phyloP scores from a whole-genome alignment of 768 basidiomycete genomes.

The Leccinum imitatum region DNA sequence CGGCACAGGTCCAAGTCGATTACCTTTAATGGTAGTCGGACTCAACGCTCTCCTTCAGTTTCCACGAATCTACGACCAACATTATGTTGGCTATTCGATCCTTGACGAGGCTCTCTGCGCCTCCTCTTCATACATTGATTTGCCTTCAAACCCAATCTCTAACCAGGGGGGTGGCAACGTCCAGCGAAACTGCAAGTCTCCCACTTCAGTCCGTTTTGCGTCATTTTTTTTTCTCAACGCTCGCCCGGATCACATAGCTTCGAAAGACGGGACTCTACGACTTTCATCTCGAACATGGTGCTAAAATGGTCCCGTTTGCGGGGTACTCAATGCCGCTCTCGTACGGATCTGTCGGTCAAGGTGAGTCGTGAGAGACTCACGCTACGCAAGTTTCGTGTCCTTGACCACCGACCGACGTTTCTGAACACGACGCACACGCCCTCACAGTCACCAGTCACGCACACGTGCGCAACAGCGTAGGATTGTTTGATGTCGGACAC shows the following conservation, averaged over 20 bases:
- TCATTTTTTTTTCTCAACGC: slow-evolving; percentile 5
- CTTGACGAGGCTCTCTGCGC: slow-evolving; percentile 1
- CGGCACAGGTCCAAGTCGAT: neutral
- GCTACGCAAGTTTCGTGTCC: slow-evolving; percentile 5
- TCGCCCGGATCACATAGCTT: slow-evolving; percentile 34
- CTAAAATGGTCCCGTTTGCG: slow-evolving; percentile 96
- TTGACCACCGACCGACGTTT: slow-evolving; percentile 10
- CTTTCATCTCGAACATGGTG: slow-evolving; percentile 79
- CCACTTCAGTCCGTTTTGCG: neutral
- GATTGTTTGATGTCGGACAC: slow-evolving; percentile 96
- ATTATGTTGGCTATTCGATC: neutral
- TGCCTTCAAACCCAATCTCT: slow-evolving; percentile 1
- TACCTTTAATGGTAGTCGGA: neutral
- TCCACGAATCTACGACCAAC: slow-evolving; percentile 11
- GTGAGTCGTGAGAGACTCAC: slow-evolving; percentile 37
- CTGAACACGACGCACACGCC: neutral
- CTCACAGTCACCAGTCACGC: slow-evolving; percentile 81
- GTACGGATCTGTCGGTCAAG: slow-evolving; percentile 82
- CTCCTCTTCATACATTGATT: slow-evolving; percentile 2
- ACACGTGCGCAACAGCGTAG: slow-evolving; percentile 78
- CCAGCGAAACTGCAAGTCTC: slow-evolving; percentile 20
- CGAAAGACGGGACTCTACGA: slow-evolving; percentile 79
- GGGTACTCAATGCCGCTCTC: slow-evolving; percentile 93
- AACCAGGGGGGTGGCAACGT: slow-evolving; percentile 19
- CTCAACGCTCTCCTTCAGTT: neutral